These are phyloP conservation scores for Linum trigynum DNA, from an alignment of 345 rosid species.

Conservation along the genomic window DNA sequence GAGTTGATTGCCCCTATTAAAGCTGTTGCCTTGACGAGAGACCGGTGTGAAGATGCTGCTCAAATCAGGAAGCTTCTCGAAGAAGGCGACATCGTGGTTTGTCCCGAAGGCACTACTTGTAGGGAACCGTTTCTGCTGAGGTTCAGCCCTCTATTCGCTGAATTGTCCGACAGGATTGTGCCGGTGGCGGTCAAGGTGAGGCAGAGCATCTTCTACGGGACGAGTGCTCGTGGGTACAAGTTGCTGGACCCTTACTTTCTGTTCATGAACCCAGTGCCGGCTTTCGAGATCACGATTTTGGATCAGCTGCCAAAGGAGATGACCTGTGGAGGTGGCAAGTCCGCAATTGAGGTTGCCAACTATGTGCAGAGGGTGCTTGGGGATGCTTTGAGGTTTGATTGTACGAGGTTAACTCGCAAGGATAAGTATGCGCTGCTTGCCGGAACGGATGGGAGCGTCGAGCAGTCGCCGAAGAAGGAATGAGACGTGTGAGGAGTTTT, in stretches of 20 bases:
- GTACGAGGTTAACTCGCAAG: slow-evolving; percentile 82
- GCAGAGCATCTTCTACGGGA: slow-evolving; percentile 72
- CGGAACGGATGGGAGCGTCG: slow-evolving; percentile 80
- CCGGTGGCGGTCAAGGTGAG: slow-evolving; percentile 81
- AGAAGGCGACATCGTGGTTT: slow-evolving; percentile 85
- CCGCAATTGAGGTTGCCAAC: slow-evolving; percentile 86
- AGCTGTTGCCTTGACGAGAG: slow-evolving; percentile 86
- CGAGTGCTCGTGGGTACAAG: slow-evolving; percentile 72
- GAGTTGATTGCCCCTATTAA: slow-evolving; percentile 82
- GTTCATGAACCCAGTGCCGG: slow-evolving; percentile 88
- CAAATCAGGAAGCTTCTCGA: slow-evolving; percentile 61
- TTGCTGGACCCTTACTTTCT: slow-evolving; percentile 78
- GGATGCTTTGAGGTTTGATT: slow-evolving; percentile 79
- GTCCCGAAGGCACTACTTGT: slow-evolving; percentile 96
- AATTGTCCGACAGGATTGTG: slow-evolving; percentile 75
- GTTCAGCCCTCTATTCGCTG: slow-evolving; percentile 89
- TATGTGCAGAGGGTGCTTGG: slow-evolving; percentile 80
- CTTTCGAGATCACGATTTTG: slow-evolving; percentile 84
- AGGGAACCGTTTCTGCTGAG: slow-evolving; percentile 81
- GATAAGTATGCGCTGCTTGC: slow-evolving; percentile 86
- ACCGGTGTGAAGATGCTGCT: slow-evolving; percentile 66
- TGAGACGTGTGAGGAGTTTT: background rate
- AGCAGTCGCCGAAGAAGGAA: slow-evolving; percentile 30
- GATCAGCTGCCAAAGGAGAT: slow-evolving; percentile 69
- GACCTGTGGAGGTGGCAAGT: slow-evolving; percentile 65